Evolutionary conservation across 768 basidiomycete species (phyloP), one percentile per base, ranked within the genome.

Genomic region (Brasilioporus rufonigricans): DNA sequence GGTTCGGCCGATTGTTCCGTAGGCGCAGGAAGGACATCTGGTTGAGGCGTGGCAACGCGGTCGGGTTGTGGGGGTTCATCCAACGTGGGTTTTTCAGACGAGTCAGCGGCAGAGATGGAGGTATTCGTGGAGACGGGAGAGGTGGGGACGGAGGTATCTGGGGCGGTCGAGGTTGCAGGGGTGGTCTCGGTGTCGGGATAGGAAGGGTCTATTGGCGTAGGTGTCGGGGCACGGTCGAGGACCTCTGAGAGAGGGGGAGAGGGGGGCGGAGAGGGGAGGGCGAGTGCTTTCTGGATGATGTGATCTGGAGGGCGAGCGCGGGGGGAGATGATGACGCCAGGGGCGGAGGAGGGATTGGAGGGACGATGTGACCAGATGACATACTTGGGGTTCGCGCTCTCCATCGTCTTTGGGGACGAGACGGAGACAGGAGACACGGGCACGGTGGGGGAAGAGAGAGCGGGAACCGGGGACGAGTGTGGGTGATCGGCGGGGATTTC

Each of bases 281-380:
- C 73, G 21, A 85, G 61, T n/a, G 87, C 87, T 18, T 74, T 73
- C 40, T 79, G 74, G 0, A 88, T 64, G 21, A 90, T 72, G 50
- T 82, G 72, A 2, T 73, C 74, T 27, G 89, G 87, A 4, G 89
- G 89, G 35, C 76, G 74, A 3, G 87, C 85, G 21, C 64, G 70
- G 0, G 83, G 77, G 1, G 87, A 88, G 26, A 91, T 85, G 59
- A 90, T 88, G 53, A 90, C 80, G 4, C 83, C 81, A 1, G 86
- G 87, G 0, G 88, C 89, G 43, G 71, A 66, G 4, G 79, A 72
- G 0, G 89, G 89, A 65, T 89, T 73, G 3, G 75, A 71, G 0
- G 89, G 89, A 24, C 86, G 80, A n/a, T 79, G 79, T 0, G 88
- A 86, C 86, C 87, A 90, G 35, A 91, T 80, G 5, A 82, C 85